Conservation (phyloP, 164 flowering plant species). For the Liriodendron chinense region DNA sequence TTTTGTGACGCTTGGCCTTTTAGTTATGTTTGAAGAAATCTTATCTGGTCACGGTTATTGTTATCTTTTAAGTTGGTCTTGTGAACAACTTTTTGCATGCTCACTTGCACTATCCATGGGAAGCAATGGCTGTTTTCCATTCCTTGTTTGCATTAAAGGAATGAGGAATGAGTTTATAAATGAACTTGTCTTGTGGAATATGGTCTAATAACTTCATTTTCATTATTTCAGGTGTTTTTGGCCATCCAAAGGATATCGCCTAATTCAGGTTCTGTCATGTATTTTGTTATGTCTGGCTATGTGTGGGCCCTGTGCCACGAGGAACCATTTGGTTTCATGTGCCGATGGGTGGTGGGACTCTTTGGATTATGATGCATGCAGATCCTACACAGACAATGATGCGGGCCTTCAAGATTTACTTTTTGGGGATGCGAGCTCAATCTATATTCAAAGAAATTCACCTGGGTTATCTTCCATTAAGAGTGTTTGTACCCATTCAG, state of each 20-base stretch:
- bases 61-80: not conserved
- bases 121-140: not conserved
- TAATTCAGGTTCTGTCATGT: slow-evolving; percentile 34
- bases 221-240: slow-evolving; percentile 37
- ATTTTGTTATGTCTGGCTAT: slow-evolving; percentile 27
- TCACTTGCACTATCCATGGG: not conserved
- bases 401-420: slow-evolving; percentile 19
- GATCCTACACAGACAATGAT: slow-evolving; percentile 19
- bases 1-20: not conserved
- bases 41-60: not conserved
- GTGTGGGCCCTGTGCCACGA: slow-evolving; percentile 31
- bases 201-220: not conserved
- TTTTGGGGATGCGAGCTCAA: slow-evolving; percentile 28
- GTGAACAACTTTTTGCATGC: not conserved
- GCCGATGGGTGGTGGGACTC: slow-evolving; percentile 22
- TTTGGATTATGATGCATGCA: slow-evolving; percentile 35
- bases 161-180: not conserved
- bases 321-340: slow-evolving; percentile 10
- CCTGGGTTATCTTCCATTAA: slow-evolving; percentile 13
- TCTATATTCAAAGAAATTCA: slow-evolving; percentile 17
- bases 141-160: not conserved
- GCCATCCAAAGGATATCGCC: slow-evolving; percentile 19
- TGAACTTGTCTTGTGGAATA: not conserved
- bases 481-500: slow-evolving; percentile 36
- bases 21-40: not conserved